Evolutionary conservation across 352 stramenopile genomes (phyloP).

Genomic region (Detonula confervacea): DNA sequence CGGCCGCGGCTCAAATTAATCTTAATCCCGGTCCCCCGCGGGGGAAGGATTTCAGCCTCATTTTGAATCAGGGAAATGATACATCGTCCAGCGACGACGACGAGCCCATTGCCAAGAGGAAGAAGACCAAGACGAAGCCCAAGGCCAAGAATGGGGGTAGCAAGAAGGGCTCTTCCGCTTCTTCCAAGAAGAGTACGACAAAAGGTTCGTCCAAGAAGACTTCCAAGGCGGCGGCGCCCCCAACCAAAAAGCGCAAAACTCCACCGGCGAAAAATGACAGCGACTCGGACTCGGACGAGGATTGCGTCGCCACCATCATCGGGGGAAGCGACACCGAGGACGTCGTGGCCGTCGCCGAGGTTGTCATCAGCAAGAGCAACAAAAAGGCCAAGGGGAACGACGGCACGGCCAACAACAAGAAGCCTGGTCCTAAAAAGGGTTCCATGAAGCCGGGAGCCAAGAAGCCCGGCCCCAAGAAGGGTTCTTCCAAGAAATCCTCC

Average conservation of each 20-base stretch:
- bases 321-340: conserved; percentile 46
- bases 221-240: too few relatives aligned
- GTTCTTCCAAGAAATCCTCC: conserved; percentile 13
- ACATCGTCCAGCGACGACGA: conserved; percentile 37
- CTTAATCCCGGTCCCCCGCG: conserved; percentile 39
- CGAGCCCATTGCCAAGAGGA: conserved; percentile 25
- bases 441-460: conserved; percentile 23
- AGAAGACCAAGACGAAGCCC: conserved; percentile 46
- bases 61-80: conserved; percentile 25
- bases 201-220: not conserved
- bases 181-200: conserved; percentile 17
- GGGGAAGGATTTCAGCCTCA: conserved; percentile 54
- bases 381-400: conserved; percentile 27
- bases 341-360: conserved; percentile 42
- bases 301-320: conserved; percentile 38
- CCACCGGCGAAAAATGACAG: conserved; percentile 27
- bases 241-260: conserved; percentile 50
- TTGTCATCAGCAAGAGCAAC: conserved; percentile 37
- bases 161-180: conserved; percentile 2
- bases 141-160: conserved; percentile 18
- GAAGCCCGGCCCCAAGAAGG: conserved; percentile 20
- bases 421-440: conserved; percentile 15
- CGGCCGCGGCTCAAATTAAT: conserved; percentile 28
- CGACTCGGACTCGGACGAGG: conserved; percentile 44
- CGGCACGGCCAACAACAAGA: conserved; percentile 8